Percentiles rank a stretch among this genome's conserved stretches.
These are phyloP conservation scores for Hyphopichia homilentoma DNA, from an alignment of 805 yeast species.

Conservation along the genomic window DNA sequence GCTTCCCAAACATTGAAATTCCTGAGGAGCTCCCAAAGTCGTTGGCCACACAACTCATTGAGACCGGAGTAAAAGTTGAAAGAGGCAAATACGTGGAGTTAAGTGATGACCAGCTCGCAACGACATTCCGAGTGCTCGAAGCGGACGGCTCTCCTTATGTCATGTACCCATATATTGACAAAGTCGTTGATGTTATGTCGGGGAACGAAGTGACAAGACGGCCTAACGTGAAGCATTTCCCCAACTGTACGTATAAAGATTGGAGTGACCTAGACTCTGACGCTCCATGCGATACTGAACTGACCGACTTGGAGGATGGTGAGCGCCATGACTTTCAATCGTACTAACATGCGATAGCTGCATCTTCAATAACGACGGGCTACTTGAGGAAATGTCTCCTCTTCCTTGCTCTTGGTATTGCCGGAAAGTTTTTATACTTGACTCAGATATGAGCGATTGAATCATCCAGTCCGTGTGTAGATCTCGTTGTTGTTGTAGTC, in stretches of 20 bases:
- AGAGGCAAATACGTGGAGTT: slow-evolving; percentile 51
- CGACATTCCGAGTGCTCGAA: slow-evolving; percentile 41
- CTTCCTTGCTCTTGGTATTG: no score
- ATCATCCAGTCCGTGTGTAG: no score
- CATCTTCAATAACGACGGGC: no score
- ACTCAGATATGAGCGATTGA: no score
- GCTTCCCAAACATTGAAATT: slow-evolving; percentile 33
- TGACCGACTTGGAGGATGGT: no score
- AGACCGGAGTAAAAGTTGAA: slow-evolving; percentile 43
- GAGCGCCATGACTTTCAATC: no score
- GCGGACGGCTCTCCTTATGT: slow-evolving; percentile 38
- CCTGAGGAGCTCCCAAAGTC: slow-evolving; percentile 44
- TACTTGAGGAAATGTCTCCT: no score
- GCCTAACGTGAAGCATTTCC: slow-evolving; percentile 18
- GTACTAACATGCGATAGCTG: no score
- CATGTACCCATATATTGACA: slow-evolving; percentile 18
- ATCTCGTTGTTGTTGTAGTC: slow-evolving; percentile 4
- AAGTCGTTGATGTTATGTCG: slow-evolving; percentile 12
- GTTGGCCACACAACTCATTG: slow-evolving; percentile 41
- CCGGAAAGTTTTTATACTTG: no score
- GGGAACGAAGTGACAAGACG: slow-evolving; percentile 16
- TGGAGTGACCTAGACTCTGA: background rate
- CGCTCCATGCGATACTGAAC: no score
- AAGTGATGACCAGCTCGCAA: slow-evolving; percentile 37
- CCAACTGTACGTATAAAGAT: slow-evolving; percentile 42